Percentiles rank a stretch among this genome's conserved stretches.
Evolutionary conservation across 106 monocot genomes (phyloP).

Genomic region (Triglochin maritima): DNA sequence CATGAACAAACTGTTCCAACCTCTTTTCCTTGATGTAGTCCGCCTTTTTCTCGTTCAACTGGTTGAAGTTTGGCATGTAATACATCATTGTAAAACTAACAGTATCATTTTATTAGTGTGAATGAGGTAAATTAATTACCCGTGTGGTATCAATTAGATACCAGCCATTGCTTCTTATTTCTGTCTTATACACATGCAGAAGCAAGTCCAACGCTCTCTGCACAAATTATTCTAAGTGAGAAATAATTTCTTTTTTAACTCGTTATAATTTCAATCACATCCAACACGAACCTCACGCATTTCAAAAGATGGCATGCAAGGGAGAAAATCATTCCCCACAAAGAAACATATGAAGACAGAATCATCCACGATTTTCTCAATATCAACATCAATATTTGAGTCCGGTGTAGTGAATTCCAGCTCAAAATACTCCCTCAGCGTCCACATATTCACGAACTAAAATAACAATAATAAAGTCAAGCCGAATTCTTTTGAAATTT

Average conservation of each 20-base stretch:
- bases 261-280: not conserved
- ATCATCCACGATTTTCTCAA: conserved; percentile 45
- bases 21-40: not conserved
- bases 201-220: conserved; percentile 39
- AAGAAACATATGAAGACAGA: conserved; percentile 53
- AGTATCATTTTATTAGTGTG: too few relatives aligned
- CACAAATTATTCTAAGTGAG: not conserved
- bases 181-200: conserved; percentile 35
- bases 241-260: too few relatives aligned
- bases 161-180: conserved; percentile 32
- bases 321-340: conserved; percentile 59
- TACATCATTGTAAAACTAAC: too few relatives aligned
- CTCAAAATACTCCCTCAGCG: conserved; percentile 39
- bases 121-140: conserved; percentile 18
- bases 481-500: too few relatives aligned
- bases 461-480: not conserved
- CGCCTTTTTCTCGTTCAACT: not conserved
- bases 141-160: conserved; percentile 30
- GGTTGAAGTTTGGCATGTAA: too few relatives aligned
- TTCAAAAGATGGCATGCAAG: conserved; percentile 39
- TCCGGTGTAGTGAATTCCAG: conserved; percentile 26
- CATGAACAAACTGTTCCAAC: not conserved
- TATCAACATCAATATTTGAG: conserved; percentile 8
- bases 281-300: conserved; percentile 26
- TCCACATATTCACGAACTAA: conserved; percentile 63